Base-by-base conservation (phyloP, 371 early-diverging fungal genomes). In the Saksenaea vasiformis region DNA sequence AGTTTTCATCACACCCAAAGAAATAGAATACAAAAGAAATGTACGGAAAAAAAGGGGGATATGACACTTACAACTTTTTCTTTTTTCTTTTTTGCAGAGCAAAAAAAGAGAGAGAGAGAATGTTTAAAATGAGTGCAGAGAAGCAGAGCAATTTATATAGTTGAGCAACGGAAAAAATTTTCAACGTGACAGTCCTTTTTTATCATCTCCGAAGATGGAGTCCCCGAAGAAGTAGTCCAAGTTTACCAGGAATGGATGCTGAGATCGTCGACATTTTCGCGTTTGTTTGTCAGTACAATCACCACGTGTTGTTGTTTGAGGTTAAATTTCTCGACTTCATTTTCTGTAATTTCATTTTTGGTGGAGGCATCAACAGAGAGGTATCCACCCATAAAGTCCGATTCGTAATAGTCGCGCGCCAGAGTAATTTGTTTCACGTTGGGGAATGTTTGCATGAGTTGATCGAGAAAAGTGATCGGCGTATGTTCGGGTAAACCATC, bases 181-280 rank as follows among this genome's bases (percentile, higher is more conserved):
- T 47, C 22, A 8, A 47, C 22, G 51, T 47, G 51, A 47, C 51
- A 22, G 8, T 22, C 22, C 5, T 47, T 47, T 3, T 47, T 22
- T 10, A 10, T 5, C 22, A 24, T 19, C 24, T 22, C 10, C 51
- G 31, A 31, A 31, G 7, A n/a, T n/a, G n/a, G n/a, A n/a, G n/a
- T n/a, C n/a, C n/a, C n/a, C n/a, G n/a, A n/a, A n/a, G n/a, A n/a
- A n/a, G n/a, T n/a, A n/a, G n/a, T n/a, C n/a, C n/a, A n/a, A n/a
- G 3, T n/a, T 39, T 57, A 70, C 70, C 70, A 70, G 38, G 58
- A 54, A 27, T 70, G 64, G 34, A 70, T 63, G 7, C 60, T 60
- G 19, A 66, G 60, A 19, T 64, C 66, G 13, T 56, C 58, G 17
- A 51, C 56, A 5, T 22, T 62, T 35, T 70, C 70, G n/a, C 70